Evolutionary conservation across 2,329 filamentous ascomycete genomes (phyloP).

Genomic region (Torrubiella hemipterigena): DNA sequence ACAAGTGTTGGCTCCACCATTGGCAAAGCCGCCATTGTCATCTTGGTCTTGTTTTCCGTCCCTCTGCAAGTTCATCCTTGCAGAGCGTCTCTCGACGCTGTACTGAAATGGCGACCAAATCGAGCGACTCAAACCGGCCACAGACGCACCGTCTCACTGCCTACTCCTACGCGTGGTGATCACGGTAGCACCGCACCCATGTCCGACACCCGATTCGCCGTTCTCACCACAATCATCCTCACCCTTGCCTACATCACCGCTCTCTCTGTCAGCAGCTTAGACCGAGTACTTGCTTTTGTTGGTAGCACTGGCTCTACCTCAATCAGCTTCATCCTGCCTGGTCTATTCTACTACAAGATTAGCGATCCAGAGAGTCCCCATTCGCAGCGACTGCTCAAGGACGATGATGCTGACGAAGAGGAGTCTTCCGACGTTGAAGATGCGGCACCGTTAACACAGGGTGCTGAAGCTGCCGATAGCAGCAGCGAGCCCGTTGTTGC

Average conservation of each 20-base stretch:
- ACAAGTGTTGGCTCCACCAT: constrained; percentile 66
- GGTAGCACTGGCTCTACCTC: constrained; percentile 89
- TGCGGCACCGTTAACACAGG: constrained; percentile 28
- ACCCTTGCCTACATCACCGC: constrained; percentile 76
- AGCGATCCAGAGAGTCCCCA: constrained; percentile 77
- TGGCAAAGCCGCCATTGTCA: constrained; percentile 86
- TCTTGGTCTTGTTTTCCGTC: constrained; percentile 93
- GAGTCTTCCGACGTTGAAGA: constrained; percentile 39
- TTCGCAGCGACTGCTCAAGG: constrained; percentile 79
- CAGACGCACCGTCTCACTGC: constrained; percentile 26
- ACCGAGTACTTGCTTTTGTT: constrained; percentile 88
- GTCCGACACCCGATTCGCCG: constrained; percentile 76
- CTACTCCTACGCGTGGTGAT: constrained; percentile 34
- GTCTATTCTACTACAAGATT: constrained; percentile 97
- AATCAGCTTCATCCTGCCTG: constrained; percentile 93
- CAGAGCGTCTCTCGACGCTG: constrained; percentile 85
- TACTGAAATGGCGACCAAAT: constrained; percentile 80
- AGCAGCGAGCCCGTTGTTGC: constrained; percentile 21
- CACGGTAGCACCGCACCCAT: constrained; percentile 51
- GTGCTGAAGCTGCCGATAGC: constrained; percentile 32
- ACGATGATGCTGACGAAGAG: constrained; percentile 55
- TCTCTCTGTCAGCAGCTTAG: constrained; percentile 80
- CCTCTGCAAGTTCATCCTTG: constrained; percentile 94
- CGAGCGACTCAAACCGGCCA: constrained; percentile 22
- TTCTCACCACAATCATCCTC: constrained; percentile 79